phyloP scores from a whole-genome alignment of 768 basidiomycete genomes.

The Kwoniella mangroviensis region DNA sequence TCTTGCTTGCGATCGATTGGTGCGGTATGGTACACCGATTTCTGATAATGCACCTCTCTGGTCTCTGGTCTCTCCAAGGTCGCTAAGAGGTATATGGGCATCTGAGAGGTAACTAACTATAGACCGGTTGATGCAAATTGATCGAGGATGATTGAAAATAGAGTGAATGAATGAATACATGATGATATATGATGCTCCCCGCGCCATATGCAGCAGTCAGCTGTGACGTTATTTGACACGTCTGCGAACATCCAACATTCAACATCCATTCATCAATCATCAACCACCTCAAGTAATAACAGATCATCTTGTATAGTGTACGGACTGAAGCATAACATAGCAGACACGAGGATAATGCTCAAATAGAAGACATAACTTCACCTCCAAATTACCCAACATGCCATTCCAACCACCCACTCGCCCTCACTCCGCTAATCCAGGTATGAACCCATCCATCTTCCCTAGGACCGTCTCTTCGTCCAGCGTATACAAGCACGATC shows the following conservation, averaged over 20 bases:
- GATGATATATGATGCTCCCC: too few species aligned
- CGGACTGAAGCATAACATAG: neutral
- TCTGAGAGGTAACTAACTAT: too few species aligned
- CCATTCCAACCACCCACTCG: conserved; percentile 52
- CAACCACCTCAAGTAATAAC: neutral
- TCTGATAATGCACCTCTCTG: too few species aligned
- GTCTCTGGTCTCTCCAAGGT: too few species aligned
- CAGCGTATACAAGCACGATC: conserved; percentile 16
- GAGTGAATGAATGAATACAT: too few species aligned
- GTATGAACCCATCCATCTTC: conserved; percentile 37
- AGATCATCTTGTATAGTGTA: neutral
- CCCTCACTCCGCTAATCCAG: conserved; percentile 49
- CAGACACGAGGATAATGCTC: too few species aligned
- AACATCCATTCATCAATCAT: neutral
- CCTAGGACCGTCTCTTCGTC: conserved; percentile 29
- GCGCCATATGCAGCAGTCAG: neutral
- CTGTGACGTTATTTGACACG: neutral
- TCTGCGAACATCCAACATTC: neutral
- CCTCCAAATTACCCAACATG: conserved; percentile 27
- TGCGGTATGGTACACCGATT: too few species aligned
- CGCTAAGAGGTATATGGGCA: too few species aligned
- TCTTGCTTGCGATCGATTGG: too few species aligned
- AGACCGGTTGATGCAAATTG: too few species aligned
- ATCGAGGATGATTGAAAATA: too few species aligned
- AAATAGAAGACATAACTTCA: neutral